A percentile compares a stretch with the other conserved stretches of the same genome.
phyloP scores from a whole-genome alignment of 2,329 filamentous ascomycete genomes.

The Claviceps pusilla region DNA sequence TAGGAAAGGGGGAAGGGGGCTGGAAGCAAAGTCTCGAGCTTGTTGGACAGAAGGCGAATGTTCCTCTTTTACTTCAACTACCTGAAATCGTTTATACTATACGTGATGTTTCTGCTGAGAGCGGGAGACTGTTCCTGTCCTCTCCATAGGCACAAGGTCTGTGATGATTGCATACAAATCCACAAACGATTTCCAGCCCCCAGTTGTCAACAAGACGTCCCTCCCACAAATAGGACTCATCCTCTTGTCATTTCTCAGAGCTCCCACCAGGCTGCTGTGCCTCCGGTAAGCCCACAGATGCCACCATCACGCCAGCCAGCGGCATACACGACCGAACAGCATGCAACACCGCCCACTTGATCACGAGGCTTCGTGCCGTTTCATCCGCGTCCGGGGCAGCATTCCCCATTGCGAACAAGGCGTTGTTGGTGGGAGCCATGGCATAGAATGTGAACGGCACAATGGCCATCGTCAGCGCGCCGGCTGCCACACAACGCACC shows the following conservation, averaged over 20 bases:
- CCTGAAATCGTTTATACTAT: too few relatives aligned
- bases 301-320: conserved; percentile 1
- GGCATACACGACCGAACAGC: conserved; percentile 1
- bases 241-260: neutral
- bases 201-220: neutral
- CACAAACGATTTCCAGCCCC: neutral
- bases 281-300: neutral
- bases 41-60: too few relatives aligned
- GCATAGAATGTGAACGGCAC: conserved; percentile 2
- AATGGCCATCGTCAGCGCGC: conserved; percentile 1
- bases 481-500: neutral
- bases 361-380: neutral
- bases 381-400: neutral
- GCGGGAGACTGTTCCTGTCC: too few relatives aligned
- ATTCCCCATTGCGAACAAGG: neutral
- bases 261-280: neutral
- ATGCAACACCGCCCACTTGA: conserved; percentile 4
- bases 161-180: neutral
- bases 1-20: neutral
- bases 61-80: too few relatives aligned
- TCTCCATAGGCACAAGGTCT: too few relatives aligned
- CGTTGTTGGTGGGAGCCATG: conserved; percentile 4
- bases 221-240: neutral
- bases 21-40: too few relatives aligned
- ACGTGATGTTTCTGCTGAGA: too few relatives aligned